These are phyloP conservation scores for Scutellaria barbata DNA, from an alignment of 257 asterid species.

Conservation along the genomic window DNA sequence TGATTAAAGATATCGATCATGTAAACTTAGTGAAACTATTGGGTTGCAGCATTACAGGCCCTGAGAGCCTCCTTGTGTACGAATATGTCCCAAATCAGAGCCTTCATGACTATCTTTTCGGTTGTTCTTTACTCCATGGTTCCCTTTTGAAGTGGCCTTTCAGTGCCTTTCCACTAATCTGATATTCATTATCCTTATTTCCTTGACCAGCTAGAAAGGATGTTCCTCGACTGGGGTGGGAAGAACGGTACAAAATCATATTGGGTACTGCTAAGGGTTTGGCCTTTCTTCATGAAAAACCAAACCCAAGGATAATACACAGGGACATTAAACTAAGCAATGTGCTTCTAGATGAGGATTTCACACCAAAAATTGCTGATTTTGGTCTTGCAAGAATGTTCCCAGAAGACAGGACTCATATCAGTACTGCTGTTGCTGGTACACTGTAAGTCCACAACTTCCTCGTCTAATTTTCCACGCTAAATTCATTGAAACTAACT, in stretches of 20 bases:
- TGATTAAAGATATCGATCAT: conserved; percentile 70
- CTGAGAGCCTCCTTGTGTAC: conserved; percentile 81
- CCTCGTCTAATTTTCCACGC: neutral
- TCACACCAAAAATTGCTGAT: conserved; percentile 72
- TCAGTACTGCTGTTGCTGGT: conserved; percentile 77
- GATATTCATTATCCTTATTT: neutral
- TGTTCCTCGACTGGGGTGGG: conserved; percentile 57
- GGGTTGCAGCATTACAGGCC: conserved; percentile 88
- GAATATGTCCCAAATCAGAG: conserved; percentile 75
- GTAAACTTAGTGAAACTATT: conserved; percentile 68
- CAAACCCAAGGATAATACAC: conserved; percentile 62
- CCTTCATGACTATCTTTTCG: conserved; percentile 64
- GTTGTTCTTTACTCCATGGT: conserved; percentile 39
- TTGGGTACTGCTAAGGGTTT: conserved; percentile 76
- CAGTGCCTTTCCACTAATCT: neutral
- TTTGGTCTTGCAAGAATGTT: conserved; percentile 73
- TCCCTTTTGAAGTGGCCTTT: neutral
- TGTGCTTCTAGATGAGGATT: conserved; percentile 58
- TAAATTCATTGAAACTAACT: neutral
- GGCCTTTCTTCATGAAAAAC: conserved; percentile 67
- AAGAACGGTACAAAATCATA: conserved; percentile 52
- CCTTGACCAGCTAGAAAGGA: conserved; percentile 51
- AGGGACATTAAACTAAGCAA: conserved; percentile 74
- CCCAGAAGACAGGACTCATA: conserved; percentile 61
- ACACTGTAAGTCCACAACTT: conserved; percentile 55